Evolutionary conservation across 805 yeast species (phyloP).

Genomic region (Monosporozyma unispora): DNA sequence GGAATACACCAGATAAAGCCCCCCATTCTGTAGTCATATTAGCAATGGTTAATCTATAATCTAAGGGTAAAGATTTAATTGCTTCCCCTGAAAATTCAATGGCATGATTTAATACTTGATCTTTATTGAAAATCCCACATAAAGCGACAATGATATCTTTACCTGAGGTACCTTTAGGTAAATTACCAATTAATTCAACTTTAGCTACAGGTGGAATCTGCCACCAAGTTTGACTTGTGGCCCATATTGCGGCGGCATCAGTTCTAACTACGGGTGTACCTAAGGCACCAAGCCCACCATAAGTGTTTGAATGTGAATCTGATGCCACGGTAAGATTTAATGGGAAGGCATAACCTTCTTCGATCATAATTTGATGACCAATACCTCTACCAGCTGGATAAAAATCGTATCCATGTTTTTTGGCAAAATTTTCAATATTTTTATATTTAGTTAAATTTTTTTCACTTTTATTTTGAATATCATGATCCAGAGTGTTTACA

Average conservation of each 20-base stretch:
- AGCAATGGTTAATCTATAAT: constrained; percentile 85
- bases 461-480: constrained; percentile 87
- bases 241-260: constrained; percentile 99
- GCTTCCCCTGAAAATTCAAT: constrained; percentile 88
- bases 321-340: constrained; percentile 89
- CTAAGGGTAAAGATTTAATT: constrained; percentile 57
- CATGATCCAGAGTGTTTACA: constrained; percentile 95
- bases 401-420: constrained; percentile 85
- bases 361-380: constrained; percentile 98
- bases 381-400: constrained; percentile 99
- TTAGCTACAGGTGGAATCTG: constrained; percentile 98
- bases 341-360: constrained; percentile 98
- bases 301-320: constrained; percentile 95
- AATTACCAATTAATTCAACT: constrained; percentile 73
- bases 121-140: constrained; percentile 88
- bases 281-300: constrained; percentile 91
- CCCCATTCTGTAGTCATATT: constrained; percentile 99
- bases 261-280: constrained; percentile 98
- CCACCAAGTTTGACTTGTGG: constrained; percentile 99
- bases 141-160: constrained; percentile 94
- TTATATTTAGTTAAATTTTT: constrained; percentile 80
- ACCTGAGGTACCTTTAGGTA: constrained; percentile 86
- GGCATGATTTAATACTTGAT: constrained; percentile 88
- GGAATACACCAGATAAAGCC: constrained; percentile 92
- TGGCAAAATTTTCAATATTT: constrained; percentile 85